A percentile compares a stretch with the other conserved stretches of the same genome.
Conservation (phyloP, 2,329 filamentous ascomycete genomes). For the Fusarium floridanum region DNA sequence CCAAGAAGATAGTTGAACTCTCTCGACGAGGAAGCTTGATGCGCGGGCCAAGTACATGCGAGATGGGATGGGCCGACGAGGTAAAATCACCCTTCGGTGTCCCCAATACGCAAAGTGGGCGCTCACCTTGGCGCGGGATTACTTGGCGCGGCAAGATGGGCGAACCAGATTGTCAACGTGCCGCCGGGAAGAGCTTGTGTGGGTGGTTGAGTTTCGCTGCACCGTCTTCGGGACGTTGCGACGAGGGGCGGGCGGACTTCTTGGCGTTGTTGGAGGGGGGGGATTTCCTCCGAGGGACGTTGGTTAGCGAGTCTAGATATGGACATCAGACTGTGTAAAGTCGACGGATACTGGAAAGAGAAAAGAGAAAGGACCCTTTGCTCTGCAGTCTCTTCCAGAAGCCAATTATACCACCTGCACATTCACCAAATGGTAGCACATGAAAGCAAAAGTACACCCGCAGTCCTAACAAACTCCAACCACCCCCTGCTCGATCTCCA, state of each 20-base stretch:
- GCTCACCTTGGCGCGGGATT: conserved; percentile 1
- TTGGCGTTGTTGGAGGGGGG: conserved; percentile 16
- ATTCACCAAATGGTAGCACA: background rate
- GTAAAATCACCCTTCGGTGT: background rate
- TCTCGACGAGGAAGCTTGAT: background rate
- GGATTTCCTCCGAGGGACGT: background rate
- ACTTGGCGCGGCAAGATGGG: conserved; percentile 8
- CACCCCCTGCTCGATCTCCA: conserved; percentile 11
- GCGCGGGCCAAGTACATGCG: background rate
- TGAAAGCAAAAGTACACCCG: background rate
- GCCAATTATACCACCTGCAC: background rate
- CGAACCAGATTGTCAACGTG: conserved; percentile 16
- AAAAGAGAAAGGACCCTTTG: background rate
- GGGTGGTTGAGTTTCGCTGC: background rate
- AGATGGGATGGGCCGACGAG: conserved; percentile 1
- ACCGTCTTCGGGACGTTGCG: conserved; percentile 1
- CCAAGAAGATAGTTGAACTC: background rate
- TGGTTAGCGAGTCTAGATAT: background rate
- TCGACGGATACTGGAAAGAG: background rate
- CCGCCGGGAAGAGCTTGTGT: conserved; percentile 5
- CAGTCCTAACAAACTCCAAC: background rate
- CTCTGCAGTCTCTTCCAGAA: background rate
- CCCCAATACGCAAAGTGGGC: background rate
- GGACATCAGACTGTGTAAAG: background rate
- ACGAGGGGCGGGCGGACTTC: conserved; percentile 12